These are phyloP conservation scores for Fusarium hostae DNA, from an alignment of 2,329 filamentous ascomycete species.

Conservation along the genomic window DNA sequence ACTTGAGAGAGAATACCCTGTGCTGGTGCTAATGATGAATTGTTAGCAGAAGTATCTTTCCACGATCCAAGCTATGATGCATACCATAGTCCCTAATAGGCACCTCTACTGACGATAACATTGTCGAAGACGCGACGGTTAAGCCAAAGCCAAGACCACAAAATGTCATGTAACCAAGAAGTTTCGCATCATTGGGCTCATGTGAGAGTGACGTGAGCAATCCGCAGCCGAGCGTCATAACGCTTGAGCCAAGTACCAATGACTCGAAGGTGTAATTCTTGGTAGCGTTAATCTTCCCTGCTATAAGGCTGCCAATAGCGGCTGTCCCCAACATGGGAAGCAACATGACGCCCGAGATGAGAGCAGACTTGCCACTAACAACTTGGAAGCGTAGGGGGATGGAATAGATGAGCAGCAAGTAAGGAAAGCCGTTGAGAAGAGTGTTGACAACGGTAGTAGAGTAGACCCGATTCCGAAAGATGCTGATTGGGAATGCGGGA, in stretches of 20 bases:
- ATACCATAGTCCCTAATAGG: constrained; percentile 59
- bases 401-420: constrained; percentile 60
- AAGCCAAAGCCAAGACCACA: constrained; percentile 65
- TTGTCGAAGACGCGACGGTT: constrained; percentile 59
- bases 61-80: neutral
- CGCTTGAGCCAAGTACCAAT: constrained; percentile 53
- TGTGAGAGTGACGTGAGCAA: constrained; percentile 54
- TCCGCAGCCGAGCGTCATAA: constrained; percentile 60
- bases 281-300: constrained; percentile 56
- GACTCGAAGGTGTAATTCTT: constrained; percentile 58
- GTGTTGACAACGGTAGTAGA: constrained; percentile 56
- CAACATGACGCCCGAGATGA: constrained; percentile 62
- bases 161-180: constrained; percentile 61
- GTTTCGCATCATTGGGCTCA: constrained; percentile 54
- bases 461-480: constrained; percentile 62
- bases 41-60: constrained; percentile 28
- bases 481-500: constrained; percentile 59
- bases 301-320: constrained; percentile 57
- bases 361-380: constrained; percentile 58
- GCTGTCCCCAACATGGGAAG: constrained; percentile 63
- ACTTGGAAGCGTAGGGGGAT: constrained; percentile 63
- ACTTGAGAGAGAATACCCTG: constrained; percentile 65
- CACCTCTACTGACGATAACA: constrained; percentile 56
- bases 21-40: constrained; percentile 54
- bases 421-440: constrained; percentile 62